These are phyloP conservation scores for Macadamia integrifolia DNA, from an alignment of 164 flowering plant genomes.

Conservation along the genomic window DNA sequence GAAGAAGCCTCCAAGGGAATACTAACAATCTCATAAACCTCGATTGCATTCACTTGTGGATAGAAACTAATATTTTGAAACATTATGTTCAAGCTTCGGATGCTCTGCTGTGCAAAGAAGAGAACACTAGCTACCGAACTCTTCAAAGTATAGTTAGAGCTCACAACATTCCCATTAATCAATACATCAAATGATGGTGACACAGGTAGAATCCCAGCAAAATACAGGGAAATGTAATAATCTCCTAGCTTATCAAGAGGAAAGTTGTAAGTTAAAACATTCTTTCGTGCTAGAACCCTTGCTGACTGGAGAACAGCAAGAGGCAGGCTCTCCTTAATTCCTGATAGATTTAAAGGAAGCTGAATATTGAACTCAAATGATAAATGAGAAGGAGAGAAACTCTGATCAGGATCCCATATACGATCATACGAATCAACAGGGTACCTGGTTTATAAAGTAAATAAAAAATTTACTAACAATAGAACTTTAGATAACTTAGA, in stretches of 20 bases:
- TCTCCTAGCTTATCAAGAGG: conserved; percentile 51
- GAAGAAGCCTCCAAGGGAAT: conserved; percentile 66
- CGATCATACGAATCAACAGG: conserved; percentile 79
- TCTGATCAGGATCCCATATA: conserved; percentile 67
- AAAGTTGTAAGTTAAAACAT: conserved; percentile 45
- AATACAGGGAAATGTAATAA: conserved; percentile 63
- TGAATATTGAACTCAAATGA: conserved; percentile 42
- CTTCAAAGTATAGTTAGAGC: conserved; percentile 46
- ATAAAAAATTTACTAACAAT: conserved; percentile 3
- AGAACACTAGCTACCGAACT: conserved; percentile 36
- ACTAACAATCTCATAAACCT: conserved; percentile 65
- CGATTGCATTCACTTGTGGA: conserved; percentile 75
- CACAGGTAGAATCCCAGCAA: conserved; percentile 79
- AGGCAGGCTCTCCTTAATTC: conserved; percentile 53
- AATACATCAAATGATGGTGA: conserved; percentile 54
- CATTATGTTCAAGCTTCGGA: conserved; percentile 49
- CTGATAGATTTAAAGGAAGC: conserved; percentile 28
- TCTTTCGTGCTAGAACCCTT: conserved; percentile 51
- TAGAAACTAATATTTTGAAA: conserved; percentile 45
- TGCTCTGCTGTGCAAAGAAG: conserved; percentile 29
- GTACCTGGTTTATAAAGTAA: conserved; percentile 41
- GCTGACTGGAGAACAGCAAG: conserved; percentile 63
- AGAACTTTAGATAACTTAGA: not conserved
- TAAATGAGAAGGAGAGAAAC: conserved; percentile 52
- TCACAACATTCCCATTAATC: conserved; percentile 45